phyloP scores from a whole-genome alignment of 2,329 filamentous ascomycete species.

The Gremmenia infestans region DNA sequence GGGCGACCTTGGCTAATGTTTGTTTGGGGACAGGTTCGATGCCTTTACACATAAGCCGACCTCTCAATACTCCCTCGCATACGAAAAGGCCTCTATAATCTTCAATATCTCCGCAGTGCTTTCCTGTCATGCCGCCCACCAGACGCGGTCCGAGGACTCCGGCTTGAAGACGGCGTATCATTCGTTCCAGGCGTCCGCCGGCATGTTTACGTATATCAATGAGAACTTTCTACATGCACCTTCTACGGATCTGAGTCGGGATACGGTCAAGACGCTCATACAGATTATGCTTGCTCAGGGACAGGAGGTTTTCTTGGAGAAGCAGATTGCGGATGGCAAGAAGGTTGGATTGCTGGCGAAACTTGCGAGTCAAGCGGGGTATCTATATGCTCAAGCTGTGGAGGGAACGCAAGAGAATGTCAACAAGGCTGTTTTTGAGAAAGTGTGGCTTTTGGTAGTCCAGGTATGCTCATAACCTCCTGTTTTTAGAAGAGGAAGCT shows the following conservation, averaged over 20 bases:
- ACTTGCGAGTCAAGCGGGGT: slow-evolving; percentile 83
- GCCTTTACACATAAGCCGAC: slow-evolving; percentile 99
- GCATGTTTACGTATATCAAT: slow-evolving; percentile 99
- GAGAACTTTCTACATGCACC: slow-evolving; percentile 98
- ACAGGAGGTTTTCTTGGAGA: slow-evolving; percentile 96
- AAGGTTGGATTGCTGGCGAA: slow-evolving; percentile 91
- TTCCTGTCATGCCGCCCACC: slow-evolving; percentile 89
- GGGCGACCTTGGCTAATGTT: slow-evolving; percentile 10
- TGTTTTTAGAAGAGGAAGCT: not conserved
- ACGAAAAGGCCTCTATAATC: slow-evolving; percentile 97
- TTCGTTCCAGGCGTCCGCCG: slow-evolving; percentile 94
- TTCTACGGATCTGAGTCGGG: slow-evolving; percentile 89
- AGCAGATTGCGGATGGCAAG: slow-evolving; percentile 88
- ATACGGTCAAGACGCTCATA: slow-evolving; percentile 94
- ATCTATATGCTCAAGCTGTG: slow-evolving; percentile 78
- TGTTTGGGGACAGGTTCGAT: slow-evolving; percentile 67
- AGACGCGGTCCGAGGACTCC: slow-evolving; percentile 86
- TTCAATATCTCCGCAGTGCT: slow-evolving; percentile 98
- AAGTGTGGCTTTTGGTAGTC: slow-evolving; percentile 80
- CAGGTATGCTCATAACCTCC: slow-evolving; percentile 51
- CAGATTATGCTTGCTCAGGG: slow-evolving; percentile 90
- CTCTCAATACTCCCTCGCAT: slow-evolving; percentile 91
- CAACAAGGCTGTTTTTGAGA: slow-evolving; percentile 85
- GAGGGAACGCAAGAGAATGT: slow-evolving; percentile 94
- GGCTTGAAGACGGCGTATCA: slow-evolving; percentile 96